Evolutionary conservation across 805 yeast species (phyloP).

Genomic region (Isabelozyma gotoi): DNA sequence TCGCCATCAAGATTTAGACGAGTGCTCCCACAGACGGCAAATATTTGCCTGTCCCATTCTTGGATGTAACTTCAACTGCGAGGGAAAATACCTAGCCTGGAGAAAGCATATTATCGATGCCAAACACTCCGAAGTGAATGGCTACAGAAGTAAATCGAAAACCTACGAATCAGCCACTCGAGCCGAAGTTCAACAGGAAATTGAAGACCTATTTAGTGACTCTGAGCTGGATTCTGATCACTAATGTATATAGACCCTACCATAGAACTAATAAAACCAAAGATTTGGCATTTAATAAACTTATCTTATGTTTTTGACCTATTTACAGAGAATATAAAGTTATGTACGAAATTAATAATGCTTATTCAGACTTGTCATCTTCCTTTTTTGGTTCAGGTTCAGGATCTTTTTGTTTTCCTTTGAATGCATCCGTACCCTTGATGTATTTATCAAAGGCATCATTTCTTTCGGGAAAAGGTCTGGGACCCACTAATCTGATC

Average conservation of each 20-base stretch:
- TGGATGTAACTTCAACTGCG: constrained; percentile 41
- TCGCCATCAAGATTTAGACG: constrained; percentile 15
- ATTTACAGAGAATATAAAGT: not conserved
- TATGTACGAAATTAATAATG: not conserved
- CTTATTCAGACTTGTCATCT: constrained; percentile 1
- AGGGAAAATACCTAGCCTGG: constrained; percentile 29
- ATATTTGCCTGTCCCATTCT: constrained; percentile 37
- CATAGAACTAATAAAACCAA: too few species aligned
- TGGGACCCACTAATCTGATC: constrained; percentile 71
- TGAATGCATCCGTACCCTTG: constrained; percentile 47
- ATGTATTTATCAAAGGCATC: constrained; percentile 90
- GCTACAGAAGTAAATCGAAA: too few species aligned
- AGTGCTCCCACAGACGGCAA: constrained; percentile 30
- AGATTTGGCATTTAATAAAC: not conserved
- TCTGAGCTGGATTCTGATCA: not conserved
- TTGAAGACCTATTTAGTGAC: not conserved
- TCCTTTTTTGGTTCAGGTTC: constrained; percentile 7
- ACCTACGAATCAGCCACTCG: too few species aligned
- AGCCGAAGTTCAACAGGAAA: not conserved
- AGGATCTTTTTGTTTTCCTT: constrained; percentile 24
- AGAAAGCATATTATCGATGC: constrained; percentile 22
- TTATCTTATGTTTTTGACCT: not conserved
- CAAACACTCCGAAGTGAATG: constrained; percentile 11
- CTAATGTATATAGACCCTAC: not conserved
- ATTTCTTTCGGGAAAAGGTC: constrained; percentile 76